Conservation (phyloP, 2,329 filamentous ascomycete species). For the Calonectria fujianensis region DNA sequence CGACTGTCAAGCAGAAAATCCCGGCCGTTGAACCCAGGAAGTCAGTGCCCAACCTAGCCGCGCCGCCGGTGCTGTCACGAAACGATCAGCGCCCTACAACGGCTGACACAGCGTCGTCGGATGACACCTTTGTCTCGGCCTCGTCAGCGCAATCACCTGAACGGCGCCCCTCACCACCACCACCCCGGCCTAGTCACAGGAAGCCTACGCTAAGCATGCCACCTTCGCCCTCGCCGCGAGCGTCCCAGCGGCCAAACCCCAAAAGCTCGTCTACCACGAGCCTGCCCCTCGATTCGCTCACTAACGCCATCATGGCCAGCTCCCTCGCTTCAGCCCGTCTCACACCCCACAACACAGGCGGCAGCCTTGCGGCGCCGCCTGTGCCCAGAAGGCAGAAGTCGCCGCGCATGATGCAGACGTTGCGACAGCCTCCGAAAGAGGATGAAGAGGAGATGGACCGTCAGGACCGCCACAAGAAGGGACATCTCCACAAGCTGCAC, state of each 20-base stretch:
- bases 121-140: conserved; percentile 68
- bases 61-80: conserved; percentile 38
- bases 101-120: conserved; percentile 61
- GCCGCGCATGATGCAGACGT: conserved; percentile 77
- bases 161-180: conserved; percentile 53
- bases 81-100: conserved; percentile 46
- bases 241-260: conserved; percentile 54
- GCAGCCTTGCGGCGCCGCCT: conserved; percentile 59
- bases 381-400: conserved; percentile 67
- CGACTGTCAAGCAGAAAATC: conserved; percentile 32
- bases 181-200: conserved; percentile 37
- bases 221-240: conserved; percentile 59
- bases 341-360: conserved; percentile 63
- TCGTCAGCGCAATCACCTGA: conserved; percentile 61
- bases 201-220: conserved; percentile 53
- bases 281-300: conserved; percentile 78
- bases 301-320: conserved; percentile 84
- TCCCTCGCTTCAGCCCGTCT: conserved; percentile 80
- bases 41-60: conserved; percentile 38
- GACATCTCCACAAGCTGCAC: conserved; percentile 70
- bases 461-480: conserved; percentile 70
- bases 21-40: conserved; percentile 41
- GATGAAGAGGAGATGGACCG: conserved; percentile 74
- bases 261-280: conserved; percentile 58
- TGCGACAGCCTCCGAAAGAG: conserved; percentile 73